Conservation (phyloP, 352 stramenopile species). For the Phytophthora pinifolia region DNA sequence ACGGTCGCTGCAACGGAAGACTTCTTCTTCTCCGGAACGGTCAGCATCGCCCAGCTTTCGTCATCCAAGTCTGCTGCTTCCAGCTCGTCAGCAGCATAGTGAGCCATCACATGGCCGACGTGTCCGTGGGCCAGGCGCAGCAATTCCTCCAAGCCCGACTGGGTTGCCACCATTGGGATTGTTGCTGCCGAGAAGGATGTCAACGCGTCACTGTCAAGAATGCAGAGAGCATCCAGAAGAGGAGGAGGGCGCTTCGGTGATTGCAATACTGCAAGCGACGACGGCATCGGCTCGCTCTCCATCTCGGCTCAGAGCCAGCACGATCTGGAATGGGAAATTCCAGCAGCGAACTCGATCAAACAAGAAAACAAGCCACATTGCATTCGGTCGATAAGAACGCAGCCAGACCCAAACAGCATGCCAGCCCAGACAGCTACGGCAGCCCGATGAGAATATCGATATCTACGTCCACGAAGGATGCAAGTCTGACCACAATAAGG, state of each 20-base stretch:
- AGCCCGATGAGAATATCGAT: no score
- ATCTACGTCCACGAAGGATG: no score
- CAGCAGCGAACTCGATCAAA: background rate
- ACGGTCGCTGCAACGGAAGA: constrained; percentile 1
- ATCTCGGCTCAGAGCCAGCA: constrained; percentile 3
- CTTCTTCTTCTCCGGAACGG: background rate
- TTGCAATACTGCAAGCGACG: constrained; percentile 10
- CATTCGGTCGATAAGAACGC: no score
- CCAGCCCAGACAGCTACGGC: no score
- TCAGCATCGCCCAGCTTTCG: constrained; percentile 5
- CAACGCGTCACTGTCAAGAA: background rate
- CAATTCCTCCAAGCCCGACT: constrained; percentile 21
- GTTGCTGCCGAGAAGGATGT: constrained; percentile 4
- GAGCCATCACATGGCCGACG: constrained; percentile 19
- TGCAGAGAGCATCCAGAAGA: background rate
- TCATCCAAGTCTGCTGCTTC: constrained; percentile 1
- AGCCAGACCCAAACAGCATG: no score
- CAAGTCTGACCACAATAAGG: no score
- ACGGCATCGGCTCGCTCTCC: constrained; percentile 9
- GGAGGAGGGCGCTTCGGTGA: background rate
- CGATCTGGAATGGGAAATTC: no score
- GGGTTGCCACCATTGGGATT: constrained; percentile 9
- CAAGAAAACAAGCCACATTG: constrained; percentile 3
- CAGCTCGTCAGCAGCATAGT: constrained; percentile 2
- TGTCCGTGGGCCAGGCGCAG: constrained; percentile 33